Conservation (phyloP, 306 rosid species). For the Gynostemma pentaphyllum region DNA sequence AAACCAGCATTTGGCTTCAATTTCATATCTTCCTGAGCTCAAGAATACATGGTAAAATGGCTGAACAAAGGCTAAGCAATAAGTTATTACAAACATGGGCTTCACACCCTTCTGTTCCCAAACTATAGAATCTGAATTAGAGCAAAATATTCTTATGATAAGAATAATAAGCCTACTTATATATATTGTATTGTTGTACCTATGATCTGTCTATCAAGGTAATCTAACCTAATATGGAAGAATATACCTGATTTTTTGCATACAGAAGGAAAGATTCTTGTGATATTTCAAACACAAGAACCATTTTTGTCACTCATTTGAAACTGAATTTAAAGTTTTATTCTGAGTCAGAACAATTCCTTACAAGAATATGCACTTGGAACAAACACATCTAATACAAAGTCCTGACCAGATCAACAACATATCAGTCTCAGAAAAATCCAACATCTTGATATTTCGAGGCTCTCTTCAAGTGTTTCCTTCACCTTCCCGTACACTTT, state of each 20-base stretch:
- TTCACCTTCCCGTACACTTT: constrained; percentile 12
- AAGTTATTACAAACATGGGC: constrained; percentile 48
- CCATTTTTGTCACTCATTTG: constrained; percentile 22
- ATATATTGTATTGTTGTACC: constrained; percentile 20
- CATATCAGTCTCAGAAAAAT: constrained; percentile 24
- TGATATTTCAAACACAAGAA: constrained; percentile 50
- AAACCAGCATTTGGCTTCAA: background rate
- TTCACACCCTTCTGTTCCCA: constrained; percentile 19
- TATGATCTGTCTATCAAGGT: constrained; percentile 40
- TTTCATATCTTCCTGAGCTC: constrained; percentile 2
- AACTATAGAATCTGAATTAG: constrained; percentile 45
- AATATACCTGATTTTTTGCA: constrained; percentile 34
- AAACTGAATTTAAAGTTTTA: constrained; percentile 23
- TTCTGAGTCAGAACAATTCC: constrained; percentile 49
- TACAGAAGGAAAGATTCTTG: constrained; percentile 49
- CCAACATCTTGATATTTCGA: constrained; percentile 18
- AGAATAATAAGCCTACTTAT: constrained; percentile 48
- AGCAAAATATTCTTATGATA: constrained; percentile 34
- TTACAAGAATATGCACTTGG: constrained; percentile 28
- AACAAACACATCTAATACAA: constrained; percentile 23
- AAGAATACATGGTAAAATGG: background rate
- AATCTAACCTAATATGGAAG: constrained; percentile 53
- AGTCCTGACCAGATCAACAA: constrained; percentile 30
- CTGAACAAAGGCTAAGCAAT: background rate
- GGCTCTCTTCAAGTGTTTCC: constrained; percentile 19